Evolutionary conservation across 2,329 filamentous ascomycete species (phyloP), one percentile per base, ranked within the genome.

Genomic region (Tolypocladium ovalisporum): DNA sequence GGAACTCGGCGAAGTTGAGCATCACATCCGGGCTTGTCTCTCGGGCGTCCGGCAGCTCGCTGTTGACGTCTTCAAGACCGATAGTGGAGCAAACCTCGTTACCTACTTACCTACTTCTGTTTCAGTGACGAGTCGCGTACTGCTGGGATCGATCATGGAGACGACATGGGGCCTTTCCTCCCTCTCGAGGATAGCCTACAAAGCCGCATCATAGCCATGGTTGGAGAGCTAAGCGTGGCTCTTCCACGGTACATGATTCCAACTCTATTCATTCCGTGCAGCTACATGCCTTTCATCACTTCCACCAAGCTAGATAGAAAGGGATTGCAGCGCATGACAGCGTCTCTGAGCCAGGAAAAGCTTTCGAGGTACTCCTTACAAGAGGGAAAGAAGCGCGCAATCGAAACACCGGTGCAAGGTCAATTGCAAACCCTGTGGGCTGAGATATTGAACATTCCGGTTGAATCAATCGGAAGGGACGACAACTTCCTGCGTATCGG

Each of bases 381-480:
- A 4, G 52, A 52, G 19, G 44, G n/a, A n/a, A 32, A 10, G 4
- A 60, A 60, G 34, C 59, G 56, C 2, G 44, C 51, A 1, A 52
- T 55, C 6, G 56, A 55, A 29, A 34, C 59, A 5, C 13, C 34
- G 0, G 59, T 57, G 53, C 57, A 60, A 55, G 19, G 4, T 1
- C 52, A 29, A 15, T 10, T 60, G 17, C 59, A 60, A 4, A 17
- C 19, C 3, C 39, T 60, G 0, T 60, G 59, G 59, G 57, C 59
- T 1, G 42, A 47, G 13, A 49, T 59, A 4, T 36, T 60, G 0
- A 57, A 54, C 1, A 52, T 57, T 24, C 2, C 55, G 8, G 22
- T 44, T 12, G 40, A 58, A 1, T 52, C 44, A 4, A 73, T 77
- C 24, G 68, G 70, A 7, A 58, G 67, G 3, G 61, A 63, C 12